These are phyloP conservation scores for Ceratorhiza oryzae-sativae DNA, from an alignment of 1,284 basidiomycete species.

Conservation along the genomic window DNA sequence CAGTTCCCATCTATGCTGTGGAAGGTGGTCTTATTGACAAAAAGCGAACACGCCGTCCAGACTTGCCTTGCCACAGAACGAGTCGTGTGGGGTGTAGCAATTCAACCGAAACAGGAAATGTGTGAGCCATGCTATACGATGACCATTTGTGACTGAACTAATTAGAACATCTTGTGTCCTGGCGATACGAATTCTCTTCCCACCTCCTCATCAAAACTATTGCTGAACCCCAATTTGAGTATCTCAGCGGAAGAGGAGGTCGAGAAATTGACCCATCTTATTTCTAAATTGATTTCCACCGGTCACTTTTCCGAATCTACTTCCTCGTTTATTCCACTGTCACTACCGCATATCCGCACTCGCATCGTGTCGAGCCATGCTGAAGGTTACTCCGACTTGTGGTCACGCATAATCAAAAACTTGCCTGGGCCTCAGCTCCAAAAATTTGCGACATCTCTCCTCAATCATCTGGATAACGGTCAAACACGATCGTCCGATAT, in stretches of 20 bases:
- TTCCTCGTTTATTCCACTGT: slow-evolving; percentile 61
- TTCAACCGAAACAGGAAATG: neutral
- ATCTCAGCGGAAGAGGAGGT: slow-evolving; percentile 50
- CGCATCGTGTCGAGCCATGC: slow-evolving; percentile 50
- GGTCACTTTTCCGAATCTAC: slow-evolving; percentile 65
- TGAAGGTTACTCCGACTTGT: slow-evolving; percentile 62
- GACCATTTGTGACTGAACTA: too few species aligned
- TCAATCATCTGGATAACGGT: slow-evolving; percentile 63
- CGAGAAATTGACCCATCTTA: slow-evolving; percentile 53
- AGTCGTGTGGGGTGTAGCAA: slow-evolving; percentile 3
- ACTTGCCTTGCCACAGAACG: slow-evolving; percentile 12
- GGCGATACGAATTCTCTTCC: too few species aligned
- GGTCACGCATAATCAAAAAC: slow-evolving; percentile 58
- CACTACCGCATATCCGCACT: slow-evolving; percentile 64
- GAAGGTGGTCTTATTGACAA: slow-evolving; percentile 47
- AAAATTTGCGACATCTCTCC: slow-evolving; percentile 65
- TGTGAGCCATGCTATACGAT: too few species aligned
- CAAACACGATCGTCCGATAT: slow-evolving; percentile 49
- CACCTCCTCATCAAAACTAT: too few species aligned
- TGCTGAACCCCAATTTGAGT: slow-evolving; percentile 47
- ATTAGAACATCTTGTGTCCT: neutral
- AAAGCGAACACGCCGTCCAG: slow-evolving; percentile 48
- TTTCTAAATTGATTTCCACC: slow-evolving; percentile 59
- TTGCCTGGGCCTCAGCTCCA: slow-evolving; percentile 63
- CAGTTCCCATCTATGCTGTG: slow-evolving; percentile 60